Conservation (phyloP, 2,329 filamentous ascomycete genomes). For the Ceratocystis cubensis region DNA sequence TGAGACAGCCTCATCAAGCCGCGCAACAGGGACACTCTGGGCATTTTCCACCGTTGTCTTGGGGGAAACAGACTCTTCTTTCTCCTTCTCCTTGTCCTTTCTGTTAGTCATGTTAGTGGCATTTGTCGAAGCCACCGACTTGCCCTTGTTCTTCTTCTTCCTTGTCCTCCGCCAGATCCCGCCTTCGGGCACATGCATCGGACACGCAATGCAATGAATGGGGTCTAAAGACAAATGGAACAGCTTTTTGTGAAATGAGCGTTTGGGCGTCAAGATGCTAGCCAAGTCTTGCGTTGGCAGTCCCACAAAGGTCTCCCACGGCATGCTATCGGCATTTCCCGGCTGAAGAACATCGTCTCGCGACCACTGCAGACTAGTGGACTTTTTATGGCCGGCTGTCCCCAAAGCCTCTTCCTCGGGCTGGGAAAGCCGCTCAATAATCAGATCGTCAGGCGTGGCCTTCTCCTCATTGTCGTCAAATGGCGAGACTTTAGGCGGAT, state of each 20-base stretch:
- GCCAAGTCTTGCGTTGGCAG: slow-evolving; percentile 67
- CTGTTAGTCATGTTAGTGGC: slow-evolving; percentile 22
- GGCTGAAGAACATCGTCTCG: slow-evolving; percentile 36
- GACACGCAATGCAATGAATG: slow-evolving; percentile 68
- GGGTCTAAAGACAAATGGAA: slow-evolving; percentile 77
- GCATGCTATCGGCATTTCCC: slow-evolving; percentile 43
- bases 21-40: neutral
- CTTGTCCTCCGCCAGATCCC: slow-evolving; percentile 57
- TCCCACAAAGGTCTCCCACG: slow-evolving; percentile 62
- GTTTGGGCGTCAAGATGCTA: slow-evolving; percentile 63
- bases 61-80: slow-evolving; percentile 18
- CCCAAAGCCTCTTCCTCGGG: slow-evolving; percentile 25
- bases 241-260: slow-evolving; percentile 64
- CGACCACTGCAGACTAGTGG: slow-evolving; percentile 26
- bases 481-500: slow-evolving; percentile 47
- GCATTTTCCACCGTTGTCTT: slow-evolving; percentile 13
- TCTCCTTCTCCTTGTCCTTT: neutral
- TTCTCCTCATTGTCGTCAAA: slow-evolving; percentile 28
- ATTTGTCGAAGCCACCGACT: slow-evolving; percentile 26
- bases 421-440: slow-evolving; percentile 37
- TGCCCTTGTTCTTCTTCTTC: slow-evolving; percentile 26
- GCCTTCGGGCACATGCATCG: slow-evolving; percentile 67
- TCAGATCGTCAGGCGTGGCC: slow-evolving; percentile 39
- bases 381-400: slow-evolving; percentile 23
- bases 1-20: neutral